Base-by-base conservation (phyloP, 345 rosid genomes). In the Brassica incana region DNA sequence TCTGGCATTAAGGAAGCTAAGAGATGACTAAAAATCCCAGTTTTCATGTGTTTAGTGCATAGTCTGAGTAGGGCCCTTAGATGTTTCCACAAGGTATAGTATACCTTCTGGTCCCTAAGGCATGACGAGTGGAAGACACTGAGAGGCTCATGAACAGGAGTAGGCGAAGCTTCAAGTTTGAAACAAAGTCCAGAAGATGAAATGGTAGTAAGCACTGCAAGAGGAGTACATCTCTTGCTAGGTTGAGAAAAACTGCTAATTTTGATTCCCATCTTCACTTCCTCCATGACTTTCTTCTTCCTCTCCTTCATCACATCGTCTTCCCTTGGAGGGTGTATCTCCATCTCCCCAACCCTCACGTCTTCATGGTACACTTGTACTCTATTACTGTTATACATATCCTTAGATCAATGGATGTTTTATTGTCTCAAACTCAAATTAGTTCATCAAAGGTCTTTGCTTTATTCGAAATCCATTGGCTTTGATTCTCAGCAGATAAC, bases 171-270 rank as follows among this genome's bases (percentile, higher is more conserved):
- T 84, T 93, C 95, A 91, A 96, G 86, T 91, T 93, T 96, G 92
- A 92, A 93, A 95, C 95, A 92, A 52, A 89, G 78, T 71, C 98
- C 94, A 88, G 66, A 77, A 67, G 90, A 76, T 33, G 91, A 83
- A 79, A 96, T 71, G 66, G 95, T 90, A 86, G 89, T 91, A 8
- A 96, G 92, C 35, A 96, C 98, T 33, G 98, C 88, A 29, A 96
- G 93, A 74, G 98, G 99, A 29, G 95, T 91, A 77, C 98, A 93
- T 72, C 99, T 96, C 85, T 96, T 97, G 80, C 99, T 92, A 63
- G 91, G 69, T 82, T 79, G 84, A 65, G 98, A 88, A 80, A 92
- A 89, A 84, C 83, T 82, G 73, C 84, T 83, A 52, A 91, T 88
- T 58, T 83, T 89, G 90, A 96, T 86, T 76, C 87, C 97, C 78